phyloP scores from a whole-genome alignment of 371 early-diverging fungal genomes.

The Cladochytrium tenue region DNA sequence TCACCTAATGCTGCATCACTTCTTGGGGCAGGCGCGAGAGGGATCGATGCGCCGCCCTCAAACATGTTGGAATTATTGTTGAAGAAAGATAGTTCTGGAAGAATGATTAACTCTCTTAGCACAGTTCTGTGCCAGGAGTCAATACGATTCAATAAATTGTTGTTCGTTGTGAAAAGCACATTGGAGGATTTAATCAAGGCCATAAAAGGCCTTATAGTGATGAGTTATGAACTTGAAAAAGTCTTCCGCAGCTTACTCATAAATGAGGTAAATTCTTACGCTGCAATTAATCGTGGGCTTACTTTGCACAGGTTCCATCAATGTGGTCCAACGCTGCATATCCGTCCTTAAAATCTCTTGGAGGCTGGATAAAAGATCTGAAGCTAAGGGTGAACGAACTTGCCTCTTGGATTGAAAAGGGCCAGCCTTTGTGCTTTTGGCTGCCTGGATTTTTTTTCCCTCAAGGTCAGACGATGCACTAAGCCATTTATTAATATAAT shows the following conservation, averaged over 20 bases:
- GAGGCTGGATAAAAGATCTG: conserved; percentile 56
- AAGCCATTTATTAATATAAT: neutral
- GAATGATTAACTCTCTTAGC: conserved; percentile 53
- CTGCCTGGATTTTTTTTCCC: conserved; percentile 62
- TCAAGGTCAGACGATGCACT: conserved; percentile 35
- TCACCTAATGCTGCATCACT: conserved; percentile 11
- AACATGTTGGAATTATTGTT: conserved; percentile 39
- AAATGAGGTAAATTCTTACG: conserved; percentile 41
- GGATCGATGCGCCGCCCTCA: conserved; percentile 5
- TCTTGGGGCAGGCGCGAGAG: neutral
- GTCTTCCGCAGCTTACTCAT: conserved; percentile 53
- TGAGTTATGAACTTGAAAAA: conserved; percentile 54
- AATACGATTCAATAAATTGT: conserved; percentile 52
- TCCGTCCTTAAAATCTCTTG: conserved; percentile 53
- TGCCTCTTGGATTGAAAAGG: conserved; percentile 41
- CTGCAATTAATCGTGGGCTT: neutral
- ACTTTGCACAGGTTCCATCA: conserved; percentile 37
- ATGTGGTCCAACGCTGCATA: conserved; percentile 52
- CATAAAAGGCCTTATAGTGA: conserved; percentile 55
- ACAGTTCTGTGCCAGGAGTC: conserved; percentile 53
- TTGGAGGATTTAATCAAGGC: conserved; percentile 52
- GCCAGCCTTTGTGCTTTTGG: conserved; percentile 58
- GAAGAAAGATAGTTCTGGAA: conserved; percentile 43
- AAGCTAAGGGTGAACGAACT: conserved; percentile 38
- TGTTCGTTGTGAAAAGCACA: conserved; percentile 32